Conservation (phyloP, 192 early-diverging fungal species). For the Backusella parvicylindrica region DNA sequence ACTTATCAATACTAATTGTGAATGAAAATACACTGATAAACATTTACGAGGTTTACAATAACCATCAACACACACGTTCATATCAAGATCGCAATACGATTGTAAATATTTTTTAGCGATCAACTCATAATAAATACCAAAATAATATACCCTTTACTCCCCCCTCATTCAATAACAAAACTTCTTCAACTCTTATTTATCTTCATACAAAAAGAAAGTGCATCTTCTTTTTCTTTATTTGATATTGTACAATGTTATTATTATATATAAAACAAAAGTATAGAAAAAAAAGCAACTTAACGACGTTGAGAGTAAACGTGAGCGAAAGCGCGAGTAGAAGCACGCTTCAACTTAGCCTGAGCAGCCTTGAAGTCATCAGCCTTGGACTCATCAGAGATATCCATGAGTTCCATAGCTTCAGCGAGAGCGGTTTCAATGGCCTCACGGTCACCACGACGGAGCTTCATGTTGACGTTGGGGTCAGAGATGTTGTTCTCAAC, state of each 20-base stretch:
- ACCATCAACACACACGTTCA: no score
- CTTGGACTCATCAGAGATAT: constrained; percentile 55
- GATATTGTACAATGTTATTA: background rate
- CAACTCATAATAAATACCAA: no score
- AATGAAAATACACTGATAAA: no score
- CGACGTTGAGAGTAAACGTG: constrained; percentile 37
- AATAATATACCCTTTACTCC: no score
- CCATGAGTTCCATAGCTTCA: constrained; percentile 73
- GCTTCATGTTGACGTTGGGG: constrained; percentile 70
- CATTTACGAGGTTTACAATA: no score
- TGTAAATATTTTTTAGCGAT: no score
- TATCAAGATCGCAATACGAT: no score
- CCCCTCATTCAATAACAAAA: no score
- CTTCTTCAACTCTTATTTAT: no score
- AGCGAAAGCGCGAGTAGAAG: constrained; percentile 63
- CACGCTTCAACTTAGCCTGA: constrained; percentile 71
- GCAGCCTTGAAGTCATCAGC: constrained; percentile 61
- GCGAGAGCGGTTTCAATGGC: constrained; percentile 70
- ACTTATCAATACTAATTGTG: no score
- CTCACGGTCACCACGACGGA: constrained; percentile 69
- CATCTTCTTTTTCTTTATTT: background rate
- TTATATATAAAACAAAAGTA: background rate
- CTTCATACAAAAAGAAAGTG: background rate
- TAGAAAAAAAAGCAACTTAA: background rate
- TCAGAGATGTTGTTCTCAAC: constrained; percentile 47